Conservation (phyloP, 1,284 basidiomycete species). For the Ceratobasidium sp. region DNA sequence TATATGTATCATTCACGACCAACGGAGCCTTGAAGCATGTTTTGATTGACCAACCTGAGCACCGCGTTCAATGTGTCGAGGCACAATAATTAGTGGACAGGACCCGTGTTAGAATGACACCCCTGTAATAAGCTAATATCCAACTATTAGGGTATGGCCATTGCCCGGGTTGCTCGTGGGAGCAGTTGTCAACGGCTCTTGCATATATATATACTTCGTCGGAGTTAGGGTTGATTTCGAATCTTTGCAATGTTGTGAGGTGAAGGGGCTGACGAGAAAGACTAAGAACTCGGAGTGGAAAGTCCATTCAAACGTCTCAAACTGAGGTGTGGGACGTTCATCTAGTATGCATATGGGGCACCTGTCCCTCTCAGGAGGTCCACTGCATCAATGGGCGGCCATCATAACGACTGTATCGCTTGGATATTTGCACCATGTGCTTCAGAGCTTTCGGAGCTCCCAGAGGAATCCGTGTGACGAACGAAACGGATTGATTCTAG, state of each 20-base stretch:
- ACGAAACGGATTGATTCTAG: neutral
- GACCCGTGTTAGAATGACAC: neutral
- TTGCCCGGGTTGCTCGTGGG: too few relatives aligned
- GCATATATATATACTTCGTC: neutral
- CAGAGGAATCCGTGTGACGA: neutral
- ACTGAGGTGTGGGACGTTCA: constrained; percentile 6
- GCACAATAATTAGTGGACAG: neutral
- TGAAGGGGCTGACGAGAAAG: neutral
- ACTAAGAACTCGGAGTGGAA: neutral
- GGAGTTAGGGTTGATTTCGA: neutral
- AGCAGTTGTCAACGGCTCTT: neutral
- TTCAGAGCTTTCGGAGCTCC: constrained; percentile 9
- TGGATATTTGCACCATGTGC: constrained; percentile 6
- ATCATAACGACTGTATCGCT: constrained; percentile 8
- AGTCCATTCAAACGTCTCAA: constrained; percentile 17
- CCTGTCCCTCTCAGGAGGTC: constrained; percentile 5
- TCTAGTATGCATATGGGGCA: neutral
- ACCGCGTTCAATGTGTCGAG: neutral
- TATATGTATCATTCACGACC: neutral
- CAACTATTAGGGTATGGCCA: too few relatives aligned
- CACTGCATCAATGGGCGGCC: neutral
- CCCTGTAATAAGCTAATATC: constrained; percentile 2
- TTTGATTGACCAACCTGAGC: constrained; percentile 1
- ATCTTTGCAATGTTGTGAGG: neutral
- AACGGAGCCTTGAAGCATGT: neutral